Evolutionary conservation across 2,329 filamentous ascomycete genomes (phyloP).

Genomic region (Phialophora macrospora): DNA sequence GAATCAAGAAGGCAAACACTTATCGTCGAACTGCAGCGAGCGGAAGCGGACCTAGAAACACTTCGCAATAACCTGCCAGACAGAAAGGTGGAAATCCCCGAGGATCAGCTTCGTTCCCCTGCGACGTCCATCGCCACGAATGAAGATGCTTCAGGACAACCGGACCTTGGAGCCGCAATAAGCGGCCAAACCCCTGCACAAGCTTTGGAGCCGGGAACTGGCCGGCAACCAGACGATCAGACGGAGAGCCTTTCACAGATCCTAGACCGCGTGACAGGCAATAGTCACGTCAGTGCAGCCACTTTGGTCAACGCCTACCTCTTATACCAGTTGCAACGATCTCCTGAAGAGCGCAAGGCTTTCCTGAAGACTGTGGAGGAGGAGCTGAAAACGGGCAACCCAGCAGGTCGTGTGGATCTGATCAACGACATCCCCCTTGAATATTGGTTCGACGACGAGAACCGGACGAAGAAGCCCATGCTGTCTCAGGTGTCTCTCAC

Average conservation of each 20-base stretch:
- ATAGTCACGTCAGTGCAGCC: conserved; percentile 1
- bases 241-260: conserved; percentile 3
- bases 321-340: conserved; percentile 10
- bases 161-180: not conserved
- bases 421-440: not conserved
- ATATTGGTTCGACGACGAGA: not conserved
- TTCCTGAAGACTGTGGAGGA: not conserved
- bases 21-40: not conserved
- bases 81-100: conserved; percentile 15
- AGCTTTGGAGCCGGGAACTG: not conserved
- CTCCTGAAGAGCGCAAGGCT: not conserved
- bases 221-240: not conserved
- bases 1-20: conserved; percentile 9
- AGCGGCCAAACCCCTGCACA: not conserved
- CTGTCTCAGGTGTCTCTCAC: not conserved
- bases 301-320: conserved; percentile 21
- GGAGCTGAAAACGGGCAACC: not conserved
- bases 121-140: not conserved
- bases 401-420: not conserved
- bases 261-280: not conserved
- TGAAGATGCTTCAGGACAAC: not conserved
- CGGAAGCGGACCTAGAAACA: conserved; percentile 13
- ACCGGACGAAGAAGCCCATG: not conserved
- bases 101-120: conserved; percentile 9
- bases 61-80: conserved; percentile 20